Percentiles rank a stretch among this genome's conserved stretches.
phyloP scores from a whole-genome alignment of 768 basidiomycete genomes.

The Rhodocollybia butyracea region DNA sequence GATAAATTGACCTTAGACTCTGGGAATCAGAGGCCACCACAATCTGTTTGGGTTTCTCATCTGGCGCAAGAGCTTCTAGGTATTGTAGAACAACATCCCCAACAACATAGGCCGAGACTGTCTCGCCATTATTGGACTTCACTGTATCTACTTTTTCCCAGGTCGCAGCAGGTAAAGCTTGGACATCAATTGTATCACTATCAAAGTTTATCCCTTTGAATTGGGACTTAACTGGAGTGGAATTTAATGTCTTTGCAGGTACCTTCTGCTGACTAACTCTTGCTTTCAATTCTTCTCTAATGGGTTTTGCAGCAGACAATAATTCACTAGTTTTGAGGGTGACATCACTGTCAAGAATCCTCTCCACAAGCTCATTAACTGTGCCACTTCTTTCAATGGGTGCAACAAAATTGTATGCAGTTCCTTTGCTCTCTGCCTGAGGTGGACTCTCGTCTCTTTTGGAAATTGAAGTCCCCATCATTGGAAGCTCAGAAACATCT shows the following conservation, averaged over 20 bases:
- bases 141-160: neutral
- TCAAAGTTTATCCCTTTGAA: neutral
- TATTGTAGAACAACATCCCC: conserved; percentile 2
- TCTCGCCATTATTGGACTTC: neutral
- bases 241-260: neutral
- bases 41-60: conserved; percentile 4
- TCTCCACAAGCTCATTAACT: neutral
- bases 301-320: neutral
- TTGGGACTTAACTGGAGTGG: neutral
- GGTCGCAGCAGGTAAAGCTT: neutral
- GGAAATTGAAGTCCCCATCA: neutral
- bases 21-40: conserved; percentile 20
- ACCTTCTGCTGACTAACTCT: neutral
- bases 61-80: conserved; percentile 1
- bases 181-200: neutral
- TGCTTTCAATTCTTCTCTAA: neutral
- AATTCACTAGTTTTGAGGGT: neutral
- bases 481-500: neutral
- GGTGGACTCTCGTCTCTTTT: neutral
- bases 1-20: conserved; percentile 15
- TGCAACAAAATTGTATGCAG: neutral
- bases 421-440: neutral
- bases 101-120: neutral
- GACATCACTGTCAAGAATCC: neutral
- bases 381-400: neutral